A percentile compares a stretch with the other conserved stretches of the same genome.
Conservation (phyloP, 2,329 filamentous ascomycete species). For the Calycina marina region DNA sequence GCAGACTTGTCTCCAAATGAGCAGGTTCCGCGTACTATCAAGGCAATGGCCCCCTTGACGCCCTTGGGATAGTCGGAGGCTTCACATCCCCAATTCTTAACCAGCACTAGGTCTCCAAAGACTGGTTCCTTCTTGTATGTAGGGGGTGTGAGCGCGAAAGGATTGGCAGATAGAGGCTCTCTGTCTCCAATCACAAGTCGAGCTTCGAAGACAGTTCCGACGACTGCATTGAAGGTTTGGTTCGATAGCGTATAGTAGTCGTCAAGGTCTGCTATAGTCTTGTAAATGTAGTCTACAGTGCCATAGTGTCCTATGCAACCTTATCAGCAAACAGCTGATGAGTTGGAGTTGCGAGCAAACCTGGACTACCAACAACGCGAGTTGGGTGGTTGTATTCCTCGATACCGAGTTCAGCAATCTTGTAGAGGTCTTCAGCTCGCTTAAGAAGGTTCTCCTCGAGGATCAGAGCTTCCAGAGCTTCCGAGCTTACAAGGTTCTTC, state of each 20-base stretch:
- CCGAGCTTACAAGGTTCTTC: constrained; percentile 30
- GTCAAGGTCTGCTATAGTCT: constrained; percentile 36
- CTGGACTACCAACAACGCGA: constrained; percentile 53
- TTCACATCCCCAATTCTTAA: constrained; percentile 48
- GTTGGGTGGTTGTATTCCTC: constrained; percentile 54
- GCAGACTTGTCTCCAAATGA: constrained; percentile 58
- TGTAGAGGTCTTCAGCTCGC: constrained; percentile 45
- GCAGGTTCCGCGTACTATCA: constrained; percentile 57
- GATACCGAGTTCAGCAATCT: constrained; percentile 42
- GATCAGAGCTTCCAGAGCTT: constrained; percentile 42
- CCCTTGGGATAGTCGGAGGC: constrained; percentile 45
- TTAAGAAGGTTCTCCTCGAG: constrained; percentile 37
- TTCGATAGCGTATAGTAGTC: constrained; percentile 48
- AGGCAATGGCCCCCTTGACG: constrained; percentile 48
- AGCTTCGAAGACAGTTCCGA: constrained; percentile 43
- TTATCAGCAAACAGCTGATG: constrained; percentile 2
- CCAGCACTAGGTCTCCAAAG: constrained; percentile 42
- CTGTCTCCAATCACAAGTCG: constrained; percentile 39
- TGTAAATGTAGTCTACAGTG: constrained; percentile 48
- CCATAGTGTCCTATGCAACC: constrained; percentile 39
- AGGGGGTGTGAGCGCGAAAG: constrained; percentile 54
- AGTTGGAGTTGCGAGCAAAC: constrained; percentile 24
- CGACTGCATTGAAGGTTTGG: constrained; percentile 48
- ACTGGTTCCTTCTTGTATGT: constrained; percentile 45
- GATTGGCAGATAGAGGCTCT: constrained; percentile 33